Base-by-base conservation (phyloP, 805 yeast genomes). In the Saccharomyces mikatae region DNA sequence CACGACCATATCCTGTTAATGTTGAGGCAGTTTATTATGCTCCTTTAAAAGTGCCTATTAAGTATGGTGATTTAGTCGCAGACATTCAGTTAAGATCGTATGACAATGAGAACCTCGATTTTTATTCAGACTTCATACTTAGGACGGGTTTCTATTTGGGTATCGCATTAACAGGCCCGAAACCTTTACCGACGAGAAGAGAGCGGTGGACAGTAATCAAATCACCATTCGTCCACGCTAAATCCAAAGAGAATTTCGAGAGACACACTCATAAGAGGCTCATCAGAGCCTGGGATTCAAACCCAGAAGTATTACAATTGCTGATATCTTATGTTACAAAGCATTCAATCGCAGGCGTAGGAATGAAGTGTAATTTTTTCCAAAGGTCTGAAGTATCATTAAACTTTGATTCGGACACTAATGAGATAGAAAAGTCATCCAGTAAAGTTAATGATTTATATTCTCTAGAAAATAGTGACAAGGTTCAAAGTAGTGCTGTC, bases 161-260 rank as follows among this genome's bases (percentile, higher is more conserved):
- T 8, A 83, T 94, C 60, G 97, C 98, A 17, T 82, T 87, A 32
- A 80, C 83, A 13, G 91, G 90, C 1, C 85, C 92, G 21, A 77
- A 75, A 32, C 87, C 84, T 50, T 70, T 81, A 59, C 86, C 82
- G 58, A 83, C 86, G 2, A 86, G 82, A 67, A 81, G 84, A 62
- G 87, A 92, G 71, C 80, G 90, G 62, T 92, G 96, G 89, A 94
- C 99, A 0, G 96, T 94, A 47, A 90, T 86, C 64, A 81, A 85
- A 69, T 84, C 96, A 2, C 97, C 97, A 1, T 94, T 94, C 69
- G 96, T 87, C 22, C 94, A 89, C 66, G 96, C 97, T 52, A 91
- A 90, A 70, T 80, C 94, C 9, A 94, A 94, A 74, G 96, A 92
- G 74, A 94, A 92, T 76, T 94, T 87, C 73, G 87, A 88, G 74